Evolutionary conservation across 345 rosid genomes (phyloP).

Genomic region (Mallotus nudiflorus): DNA sequence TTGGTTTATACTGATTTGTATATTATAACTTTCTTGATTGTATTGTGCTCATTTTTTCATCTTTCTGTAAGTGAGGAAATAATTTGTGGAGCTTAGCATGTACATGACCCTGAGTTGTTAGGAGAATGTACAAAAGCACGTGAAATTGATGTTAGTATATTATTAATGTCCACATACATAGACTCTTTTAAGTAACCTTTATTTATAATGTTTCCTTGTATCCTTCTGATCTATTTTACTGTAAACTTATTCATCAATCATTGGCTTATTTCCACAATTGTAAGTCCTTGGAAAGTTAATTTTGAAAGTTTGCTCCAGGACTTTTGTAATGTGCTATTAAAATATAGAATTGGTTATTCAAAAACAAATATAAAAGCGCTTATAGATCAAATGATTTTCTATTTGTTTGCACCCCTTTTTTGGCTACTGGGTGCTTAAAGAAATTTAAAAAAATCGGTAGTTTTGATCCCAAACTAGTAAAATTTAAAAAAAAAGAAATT

Average conservation of each 20-base stretch:
- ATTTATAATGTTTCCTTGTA: neutral
- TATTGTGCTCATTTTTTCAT: neutral
- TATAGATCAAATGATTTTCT: too few relatives aligned
- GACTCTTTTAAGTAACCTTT: constrained; percentile 77
- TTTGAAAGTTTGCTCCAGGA: neutral
- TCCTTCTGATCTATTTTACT: neutral
- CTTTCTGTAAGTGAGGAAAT: constrained; percentile 76
- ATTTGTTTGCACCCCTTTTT: too few relatives aligned
- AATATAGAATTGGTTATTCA: neutral
- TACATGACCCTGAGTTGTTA: constrained; percentile 74
- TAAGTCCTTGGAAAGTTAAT: neutral
- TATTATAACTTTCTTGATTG: neutral
- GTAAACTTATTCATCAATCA: neutral
- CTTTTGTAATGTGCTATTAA: neutral
- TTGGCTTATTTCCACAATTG: neutral
- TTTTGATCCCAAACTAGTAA: too few relatives aligned
- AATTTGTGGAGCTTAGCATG: constrained; percentile 93
- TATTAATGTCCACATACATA: constrained; percentile 67
- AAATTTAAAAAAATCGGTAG: too few relatives aligned
- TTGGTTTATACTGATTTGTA: neutral
- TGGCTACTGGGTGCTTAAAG: too few relatives aligned
- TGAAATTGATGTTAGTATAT: constrained; percentile 73
- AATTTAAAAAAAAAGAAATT: too few relatives aligned
- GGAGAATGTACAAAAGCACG: constrained; percentile 63
- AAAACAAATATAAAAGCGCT: neutral